Evolutionary conservation across 257 asterid species (phyloP).

Genomic region (Mentha longifolia): DNA sequence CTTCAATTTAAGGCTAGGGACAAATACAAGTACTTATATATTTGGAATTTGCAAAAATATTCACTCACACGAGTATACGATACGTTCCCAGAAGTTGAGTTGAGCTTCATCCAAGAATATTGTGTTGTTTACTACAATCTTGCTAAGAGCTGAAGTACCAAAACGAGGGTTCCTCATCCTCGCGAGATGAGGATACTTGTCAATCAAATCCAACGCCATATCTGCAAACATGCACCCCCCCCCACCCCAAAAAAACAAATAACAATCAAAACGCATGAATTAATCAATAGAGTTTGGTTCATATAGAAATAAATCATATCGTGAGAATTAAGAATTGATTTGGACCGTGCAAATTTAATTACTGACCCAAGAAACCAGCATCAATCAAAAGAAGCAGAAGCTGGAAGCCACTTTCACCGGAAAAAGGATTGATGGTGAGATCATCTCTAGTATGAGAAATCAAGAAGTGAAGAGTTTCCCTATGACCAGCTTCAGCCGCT

Average conservation of each 20-base stretch:
- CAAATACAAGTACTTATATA: no score
- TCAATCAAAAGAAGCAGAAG: not conserved
- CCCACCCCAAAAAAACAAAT: no score
- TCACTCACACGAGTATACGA: not conserved
- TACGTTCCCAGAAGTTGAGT: slow-evolving; percentile 18
- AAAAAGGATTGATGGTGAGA: not conserved
- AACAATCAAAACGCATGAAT: no score
- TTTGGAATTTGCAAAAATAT: no score
- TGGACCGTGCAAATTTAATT: no score
- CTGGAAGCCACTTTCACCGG: not conserved
- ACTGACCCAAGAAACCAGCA: not conserved
- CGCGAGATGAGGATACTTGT: slow-evolving; percentile 20
- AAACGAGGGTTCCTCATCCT: not conserved
- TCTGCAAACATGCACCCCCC: slow-evolving; percentile 10
- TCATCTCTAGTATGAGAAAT: not conserved
- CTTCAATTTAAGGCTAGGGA: no score
- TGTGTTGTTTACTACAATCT: not conserved
- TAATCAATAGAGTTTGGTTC: no score
- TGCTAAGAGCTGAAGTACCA: not conserved
- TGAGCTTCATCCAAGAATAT: not conserved
- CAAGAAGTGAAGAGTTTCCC: not conserved
- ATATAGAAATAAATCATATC: no score
- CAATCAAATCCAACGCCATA: slow-evolving; percentile 25
- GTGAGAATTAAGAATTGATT: no score
- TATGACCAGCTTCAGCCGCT: not conserved